Conservation (phyloP, 2,329 filamentous ascomycete genomes). For the Plenodomus biglobosus region DNA sequence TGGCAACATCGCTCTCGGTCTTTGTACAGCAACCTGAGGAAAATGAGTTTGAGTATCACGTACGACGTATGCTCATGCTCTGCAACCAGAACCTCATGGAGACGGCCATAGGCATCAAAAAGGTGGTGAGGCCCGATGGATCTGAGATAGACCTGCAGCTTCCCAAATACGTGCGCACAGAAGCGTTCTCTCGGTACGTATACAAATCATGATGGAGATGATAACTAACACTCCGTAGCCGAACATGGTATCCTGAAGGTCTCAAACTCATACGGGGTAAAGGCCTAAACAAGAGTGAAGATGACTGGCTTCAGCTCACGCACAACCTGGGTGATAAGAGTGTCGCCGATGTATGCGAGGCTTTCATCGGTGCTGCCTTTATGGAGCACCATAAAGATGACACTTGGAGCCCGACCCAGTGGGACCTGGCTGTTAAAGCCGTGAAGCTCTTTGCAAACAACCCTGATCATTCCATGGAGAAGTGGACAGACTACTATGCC, state of each 20-base stretch:
- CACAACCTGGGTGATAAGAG: constrained; percentile 75
- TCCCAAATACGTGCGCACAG: constrained; percentile 79
- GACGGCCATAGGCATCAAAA: constrained; percentile 57
- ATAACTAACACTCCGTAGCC: constrained; percentile 47
- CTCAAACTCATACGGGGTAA: constrained; percentile 75
- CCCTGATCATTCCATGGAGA: constrained; percentile 64
- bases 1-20: constrained; percentile 87
- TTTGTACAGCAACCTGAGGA: constrained; percentile 75
- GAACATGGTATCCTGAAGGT: constrained; percentile 85
- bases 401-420: constrained; percentile 50
- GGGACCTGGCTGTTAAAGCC: constrained; percentile 63
- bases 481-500: constrained; percentile 72
- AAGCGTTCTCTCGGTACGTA: constrained; percentile 69
- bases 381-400: constrained; percentile 56
- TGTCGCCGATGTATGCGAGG: constrained; percentile 92
- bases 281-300: constrained; percentile 53
- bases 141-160: constrained; percentile 52
- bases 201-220: background rate
- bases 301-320: constrained; percentile 58
- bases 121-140: constrained; percentile 41
- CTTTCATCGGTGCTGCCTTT: constrained; percentile 82
- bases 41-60: constrained; percentile 85
- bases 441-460: constrained; percentile 71
- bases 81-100: constrained; percentile 91
- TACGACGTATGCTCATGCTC: constrained; percentile 84